Conservation (phyloP, 2,329 filamentous ascomycete genomes). For the Neopestalotiopsis sp. region DNA sequence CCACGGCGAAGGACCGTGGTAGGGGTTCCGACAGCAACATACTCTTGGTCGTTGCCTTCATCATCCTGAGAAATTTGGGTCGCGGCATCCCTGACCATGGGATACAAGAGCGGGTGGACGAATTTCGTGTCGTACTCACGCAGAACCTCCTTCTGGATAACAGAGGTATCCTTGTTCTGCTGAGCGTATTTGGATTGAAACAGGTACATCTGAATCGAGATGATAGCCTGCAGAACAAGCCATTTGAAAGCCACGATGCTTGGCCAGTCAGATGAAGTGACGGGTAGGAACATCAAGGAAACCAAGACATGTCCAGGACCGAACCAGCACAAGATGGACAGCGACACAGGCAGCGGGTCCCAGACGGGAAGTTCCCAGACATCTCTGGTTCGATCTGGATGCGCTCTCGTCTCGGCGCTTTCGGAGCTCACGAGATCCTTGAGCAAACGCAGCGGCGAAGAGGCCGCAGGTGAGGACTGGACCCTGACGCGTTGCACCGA, state of each 20-base stretch:
- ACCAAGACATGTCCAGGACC: conserved; percentile 92
- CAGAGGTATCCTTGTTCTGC: conserved; percentile 81
- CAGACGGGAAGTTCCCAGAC: conserved; percentile 96
- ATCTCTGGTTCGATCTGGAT: conserved; percentile 81
- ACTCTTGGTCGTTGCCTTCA: conserved; percentile 46
- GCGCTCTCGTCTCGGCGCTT: conserved; percentile 80
- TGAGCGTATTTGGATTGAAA: conserved; percentile 79
- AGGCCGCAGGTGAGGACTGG: conserved; percentile 78
- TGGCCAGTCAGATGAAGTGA: conserved; percentile 77
- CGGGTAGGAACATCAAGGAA: conserved; percentile 87
- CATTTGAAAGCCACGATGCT: conserved; percentile 87
- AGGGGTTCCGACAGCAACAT: conserved; percentile 58
- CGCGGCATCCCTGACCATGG: conserved; percentile 76
- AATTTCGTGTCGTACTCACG: conserved; percentile 97
- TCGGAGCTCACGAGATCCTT: conserved; percentile 70
- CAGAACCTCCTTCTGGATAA: conserved; percentile 91
- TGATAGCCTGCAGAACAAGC: conserved; percentile 73
- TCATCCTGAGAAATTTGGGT: conserved; percentile 72
- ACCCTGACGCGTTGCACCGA: conserved; percentile 89
- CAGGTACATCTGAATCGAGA: conserved; percentile 79
- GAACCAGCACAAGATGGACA: conserved; percentile 87
- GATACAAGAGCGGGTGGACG: conserved; percentile 88
- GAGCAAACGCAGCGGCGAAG: conserved; percentile 80
- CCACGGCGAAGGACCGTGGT: conserved; percentile 71
- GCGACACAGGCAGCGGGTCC: conserved; percentile 86